phyloP scores from a whole-genome alignment of 2,329 filamentous ascomycete genomes.

The Verticillium dahliae region DNA sequence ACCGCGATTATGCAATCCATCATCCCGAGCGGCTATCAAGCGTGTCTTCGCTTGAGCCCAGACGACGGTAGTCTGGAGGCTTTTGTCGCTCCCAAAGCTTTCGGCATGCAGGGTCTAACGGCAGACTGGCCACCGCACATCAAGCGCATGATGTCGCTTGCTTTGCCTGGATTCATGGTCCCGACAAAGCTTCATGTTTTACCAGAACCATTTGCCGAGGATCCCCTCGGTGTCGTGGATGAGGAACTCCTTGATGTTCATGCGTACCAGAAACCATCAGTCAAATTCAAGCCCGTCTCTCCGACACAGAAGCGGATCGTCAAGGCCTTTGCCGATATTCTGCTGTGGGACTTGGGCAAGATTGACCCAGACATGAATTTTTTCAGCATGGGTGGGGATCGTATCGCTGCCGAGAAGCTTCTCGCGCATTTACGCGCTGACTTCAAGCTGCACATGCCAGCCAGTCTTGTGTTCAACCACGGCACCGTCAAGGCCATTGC shows the following conservation, averaged over 20 bases:
- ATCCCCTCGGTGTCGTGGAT: constrained; percentile 24
- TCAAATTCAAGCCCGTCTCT: constrained; percentile 4
- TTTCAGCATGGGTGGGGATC: constrained; percentile 48
- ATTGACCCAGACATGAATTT: constrained; percentile 39
- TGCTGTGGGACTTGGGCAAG: constrained; percentile 30
- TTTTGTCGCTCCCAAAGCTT: constrained; percentile 15
- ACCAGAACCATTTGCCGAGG: constrained; percentile 24
- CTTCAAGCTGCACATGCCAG: constrained; percentile 40
- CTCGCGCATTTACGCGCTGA: constrained; percentile 42
- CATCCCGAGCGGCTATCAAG: constrained; percentile 10
- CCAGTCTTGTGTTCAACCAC: constrained; percentile 43
- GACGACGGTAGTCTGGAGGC: constrained; percentile 9
- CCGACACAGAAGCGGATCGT: constrained; percentile 31
- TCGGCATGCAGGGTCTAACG: background rate
- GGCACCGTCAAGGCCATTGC: constrained; percentile 35
- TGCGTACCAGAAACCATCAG: constrained; percentile 7
- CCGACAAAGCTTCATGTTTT: constrained; percentile 29
- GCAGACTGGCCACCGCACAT: constrained; percentile 8
- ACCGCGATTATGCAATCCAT: constrained; percentile 14
- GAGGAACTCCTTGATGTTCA: constrained; percentile 23
- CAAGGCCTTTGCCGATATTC: constrained; percentile 36
- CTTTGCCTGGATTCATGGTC: constrained; percentile 26
- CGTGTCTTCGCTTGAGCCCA: constrained; percentile 8
- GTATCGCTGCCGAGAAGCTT: constrained; percentile 43
- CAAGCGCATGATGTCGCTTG: constrained; percentile 5